phyloP scores from a whole-genome alignment of 805 yeast species.

The Candida mattraensis region DNA sequence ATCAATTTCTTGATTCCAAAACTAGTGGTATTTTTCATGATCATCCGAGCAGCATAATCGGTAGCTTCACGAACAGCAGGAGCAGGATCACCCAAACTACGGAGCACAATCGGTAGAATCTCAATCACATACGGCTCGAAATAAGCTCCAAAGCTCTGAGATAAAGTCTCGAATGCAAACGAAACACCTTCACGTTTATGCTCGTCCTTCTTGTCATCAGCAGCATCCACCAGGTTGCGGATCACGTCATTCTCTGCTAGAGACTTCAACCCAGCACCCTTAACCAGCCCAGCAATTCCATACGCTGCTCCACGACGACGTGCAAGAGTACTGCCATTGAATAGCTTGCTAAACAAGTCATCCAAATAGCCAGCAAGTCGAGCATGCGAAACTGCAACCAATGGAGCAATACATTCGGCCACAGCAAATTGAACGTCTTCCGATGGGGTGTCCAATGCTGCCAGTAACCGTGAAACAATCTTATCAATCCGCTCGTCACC shows the following conservation, averaged over 20 bases:
- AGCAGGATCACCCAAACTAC: slow-evolving; percentile 79
- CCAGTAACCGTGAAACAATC: slow-evolving; percentile 67
- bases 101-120: slow-evolving; percentile 75
- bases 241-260: slow-evolving; percentile 75
- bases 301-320: slow-evolving; percentile 93
- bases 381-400: slow-evolving; percentile 58
- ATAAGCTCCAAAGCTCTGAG: slow-evolving; percentile 67
- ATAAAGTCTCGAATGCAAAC: slow-evolving; percentile 79
- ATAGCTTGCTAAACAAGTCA: slow-evolving; percentile 56
- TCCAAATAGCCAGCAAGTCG: slow-evolving; percentile 57
- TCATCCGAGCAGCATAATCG: slow-evolving; percentile 76
- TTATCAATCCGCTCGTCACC: slow-evolving; percentile 64
- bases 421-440: slow-evolving; percentile 89
- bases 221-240: slow-evolving; percentile 72
- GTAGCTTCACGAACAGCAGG: slow-evolving; percentile 90
- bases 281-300: slow-evolving; percentile 91
- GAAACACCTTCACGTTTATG: slow-evolving; percentile 84
- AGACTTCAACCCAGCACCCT: slow-evolving; percentile 83
- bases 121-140: slow-evolving; percentile 96
- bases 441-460: slow-evolving; percentile 81
- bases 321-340: slow-evolving; percentile 47
- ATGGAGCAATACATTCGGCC: slow-evolving; percentile 81
- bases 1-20: slow-evolving; percentile 89
- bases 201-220: slow-evolving; percentile 80
- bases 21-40: slow-evolving; percentile 89